phyloP scores from a whole-genome alignment of 78 protist species.

The Polysphondylium violaceum region DNA sequence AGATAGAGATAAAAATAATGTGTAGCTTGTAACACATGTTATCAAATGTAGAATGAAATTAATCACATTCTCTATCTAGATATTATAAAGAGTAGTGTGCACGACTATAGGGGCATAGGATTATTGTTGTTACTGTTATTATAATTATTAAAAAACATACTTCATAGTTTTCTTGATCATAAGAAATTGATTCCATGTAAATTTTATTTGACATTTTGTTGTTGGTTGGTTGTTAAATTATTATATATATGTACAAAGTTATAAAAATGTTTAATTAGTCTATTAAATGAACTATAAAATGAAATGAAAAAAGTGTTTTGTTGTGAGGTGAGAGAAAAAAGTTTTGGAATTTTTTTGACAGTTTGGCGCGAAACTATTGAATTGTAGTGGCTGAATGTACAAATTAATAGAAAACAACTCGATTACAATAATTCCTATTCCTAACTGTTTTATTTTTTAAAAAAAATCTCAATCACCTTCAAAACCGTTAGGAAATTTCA shows the following conservation, averaged over 20 bases:
- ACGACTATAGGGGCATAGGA: too few relatives aligned
- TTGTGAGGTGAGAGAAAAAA: background rate
- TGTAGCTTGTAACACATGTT: too few relatives aligned
- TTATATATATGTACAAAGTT: background rate
- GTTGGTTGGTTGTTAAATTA: background rate
- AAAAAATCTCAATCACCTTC: too few relatives aligned
- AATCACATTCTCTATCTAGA: too few relatives aligned
- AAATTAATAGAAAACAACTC: too few relatives aligned
- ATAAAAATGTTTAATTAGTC: background rate
- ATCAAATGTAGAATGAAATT: too few relatives aligned
- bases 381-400: too few relatives aligned
- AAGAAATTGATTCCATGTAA: constrained; percentile 52
- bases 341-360: background rate
- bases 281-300: background rate
- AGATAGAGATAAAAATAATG: too few relatives aligned
- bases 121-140: too few relatives aligned
- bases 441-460: too few relatives aligned
- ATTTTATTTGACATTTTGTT: constrained; percentile 45
- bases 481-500: constrained; percentile 21
- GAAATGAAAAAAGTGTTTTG: background rate
- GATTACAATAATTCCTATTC: background rate
- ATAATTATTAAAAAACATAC: background rate
- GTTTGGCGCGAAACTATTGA: too few relatives aligned
- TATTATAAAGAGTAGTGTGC: too few relatives aligned
- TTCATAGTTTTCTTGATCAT: constrained; percentile 29